Base-by-base conservation (phyloP, 2,329 filamentous ascomycete species). In the Dryadomyces sulphureus region DNA sequence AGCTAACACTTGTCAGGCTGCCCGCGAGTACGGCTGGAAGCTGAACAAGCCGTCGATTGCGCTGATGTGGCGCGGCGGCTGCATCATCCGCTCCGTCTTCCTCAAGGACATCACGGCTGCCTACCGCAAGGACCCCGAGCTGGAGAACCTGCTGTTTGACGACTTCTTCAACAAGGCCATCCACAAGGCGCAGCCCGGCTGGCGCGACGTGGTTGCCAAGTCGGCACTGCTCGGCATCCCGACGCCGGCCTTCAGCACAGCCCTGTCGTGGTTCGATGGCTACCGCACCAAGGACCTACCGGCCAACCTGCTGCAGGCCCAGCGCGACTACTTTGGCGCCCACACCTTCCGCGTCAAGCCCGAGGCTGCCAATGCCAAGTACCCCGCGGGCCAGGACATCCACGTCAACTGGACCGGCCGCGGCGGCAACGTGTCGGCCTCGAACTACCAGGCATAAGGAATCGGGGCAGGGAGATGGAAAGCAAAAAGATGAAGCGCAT, bases 151-250 rank as follows among this genome's bases (percentile, higher is more conserved):
- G 57, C 79, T 98, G 57, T 98, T 96, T 68, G 87, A 94, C 66
- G 85, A 94, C 65, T 98, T 98, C 81, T 98, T 98, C 84, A 94
- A 94, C 78, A 86, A 92, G 73, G 92, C 92, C 59, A 98, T 98
- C 68, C 83, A 95, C 81, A 85, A 82, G 62, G 92, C 92, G 50
- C 92, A 98, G 75, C 75, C 75, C 50, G 88, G 88, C 62, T 94
- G 88, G 88, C 80, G 85, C 74, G 80, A 88, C 63, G 82, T 94
- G 54, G 83, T 98, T 57, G 76, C 84, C 70, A 93, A 94, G 80
- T 77, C 84, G 56, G 89, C 90, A 53, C 76, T 93, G 54, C 86
- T 93, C 69, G 92, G 92, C 68, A 93, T 98, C 63, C 92, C 92
- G 55, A 92, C 87, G 47, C 92, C 92, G 38, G 87, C 86, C 60